Base-by-base conservation (phyloP, 306 rosid species). In the Trichosanthes cucumerina region DNA sequence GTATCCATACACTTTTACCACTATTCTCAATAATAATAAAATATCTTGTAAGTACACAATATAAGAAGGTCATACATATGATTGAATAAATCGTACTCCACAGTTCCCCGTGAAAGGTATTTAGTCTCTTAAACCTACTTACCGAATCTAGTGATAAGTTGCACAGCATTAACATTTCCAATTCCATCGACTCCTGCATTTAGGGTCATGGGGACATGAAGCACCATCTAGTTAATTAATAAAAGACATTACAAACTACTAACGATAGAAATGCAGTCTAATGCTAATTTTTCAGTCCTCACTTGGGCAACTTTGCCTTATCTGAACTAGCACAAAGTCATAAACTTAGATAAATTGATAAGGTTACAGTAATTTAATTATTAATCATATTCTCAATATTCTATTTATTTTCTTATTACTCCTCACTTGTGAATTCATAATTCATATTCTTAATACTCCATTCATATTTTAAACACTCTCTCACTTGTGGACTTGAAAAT, bases 151-250 rank as follows among this genome's bases (percentile, higher is more conserved):
- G 92, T 78, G 80, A 95, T 71, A 80, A 95, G 86, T 81, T 94
- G 89, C 81, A 91, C 93, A 53, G 97, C 98, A 86, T 91, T 85
- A 41, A 88, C 92, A 21, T 91, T 88, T 81, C 98, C 98, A 82
- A 95, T 95, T 73, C 98, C 98, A 65, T 84, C 86, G 24, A 95
- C 96, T 83, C 98, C 98, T 94, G 93, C 85, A 86, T 79, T 76
- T 70, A 80, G 56, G 57, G 79, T 68, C 24, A 68, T 64, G 33
- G 26, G 50, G 18, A 50, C 26, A 57, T 75, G 9, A 68, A 34
- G 46, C 78, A 80, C 78, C 50, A 83, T 76, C 79, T 11, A 44
- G 56, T 60, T 5, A 16, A 65, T 60, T 5, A 16, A 65, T 18
- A 34, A 34, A 66, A 66, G 21, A 36, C 19, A 13, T 41, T 44